Percentiles rank a stretch among this genome's conserved stretches.
Evolutionary conservation across 208 protist species (phyloP).

Genomic region (Hexamita inflata): DNA sequence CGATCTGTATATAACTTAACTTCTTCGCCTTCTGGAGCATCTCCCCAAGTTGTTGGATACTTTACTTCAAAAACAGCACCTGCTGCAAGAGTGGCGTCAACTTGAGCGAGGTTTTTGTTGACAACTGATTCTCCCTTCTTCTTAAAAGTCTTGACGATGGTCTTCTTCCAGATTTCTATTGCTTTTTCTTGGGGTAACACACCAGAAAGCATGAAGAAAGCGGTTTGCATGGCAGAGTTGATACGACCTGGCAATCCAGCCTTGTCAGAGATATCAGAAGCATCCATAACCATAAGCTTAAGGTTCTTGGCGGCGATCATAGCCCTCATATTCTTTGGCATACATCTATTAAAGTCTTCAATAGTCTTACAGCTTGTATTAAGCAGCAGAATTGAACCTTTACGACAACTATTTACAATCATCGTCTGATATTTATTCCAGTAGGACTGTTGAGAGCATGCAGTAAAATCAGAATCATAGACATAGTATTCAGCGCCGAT

Average conservation of each 20-base stretch:
- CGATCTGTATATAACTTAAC: background rate
- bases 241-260: conserved; percentile 46
- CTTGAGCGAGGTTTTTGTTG: conserved; percentile 43
- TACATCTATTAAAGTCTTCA: conserved; percentile 41
- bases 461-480: conserved; percentile 53
- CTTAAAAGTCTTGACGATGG: conserved; percentile 50
- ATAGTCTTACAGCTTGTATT: conserved; percentile 42
- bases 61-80: conserved; percentile 12
- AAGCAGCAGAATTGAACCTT: conserved; percentile 49
- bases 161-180: conserved; percentile 47
- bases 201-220: conserved; percentile 54
- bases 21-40: background rate
- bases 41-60: conserved; percentile 36
- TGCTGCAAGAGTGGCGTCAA: conserved; percentile 34
- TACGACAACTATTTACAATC: conserved; percentile 42
- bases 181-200: conserved; percentile 50
- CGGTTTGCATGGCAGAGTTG: conserved; percentile 60
- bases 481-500: conserved; percentile 54
- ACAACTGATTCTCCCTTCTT: conserved; percentile 50
- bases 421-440: conserved; percentile 44
- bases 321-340: conserved; percentile 46
- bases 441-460: conserved; percentile 51
- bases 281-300: conserved; percentile 50
- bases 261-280: conserved; percentile 41
- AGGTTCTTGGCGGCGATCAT: conserved; percentile 41